Evolutionary conservation across 352 stramenopile genomes (phyloP), one percentile per base, ranked within the genome.

Genomic region (Globisporangium uncinulatum): DNA sequence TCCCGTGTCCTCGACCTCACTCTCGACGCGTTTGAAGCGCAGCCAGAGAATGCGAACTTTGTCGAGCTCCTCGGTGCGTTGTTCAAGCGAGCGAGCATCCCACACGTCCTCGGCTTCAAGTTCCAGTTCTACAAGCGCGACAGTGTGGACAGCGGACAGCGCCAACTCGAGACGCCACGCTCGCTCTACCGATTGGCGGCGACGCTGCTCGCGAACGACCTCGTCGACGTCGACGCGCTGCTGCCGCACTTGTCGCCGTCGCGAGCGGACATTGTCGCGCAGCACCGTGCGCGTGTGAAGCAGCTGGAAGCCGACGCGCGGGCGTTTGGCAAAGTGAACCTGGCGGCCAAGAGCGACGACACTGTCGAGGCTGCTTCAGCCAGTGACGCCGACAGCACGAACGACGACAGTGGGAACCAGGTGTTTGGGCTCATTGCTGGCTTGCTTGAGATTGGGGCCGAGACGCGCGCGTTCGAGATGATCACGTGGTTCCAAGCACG

Each of bases 1-100:
- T 98, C 98, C 76, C 86, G 96, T 31, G 88, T 97, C 6, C 67
- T 98, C 24, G 95, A 99, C 70, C 70, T 99, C 29, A 71, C 90
- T 15, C 72, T 98, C 8, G 92, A 98, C 59, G 86, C 83, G 6
- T 92, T 98, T 56, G 96, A 98, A 71, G 87, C 82, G 65, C 79
- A 95, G 57, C 72, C 94, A 17, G 66, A 71, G 3, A 94, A 95
- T 61, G 70, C 83, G n/a, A 75, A 66, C 48, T 94, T 93, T 57
- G 69, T 76, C 0, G 71, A 86, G 13, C 59, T 96, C 37, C 60
- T 97, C 2, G 61, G 59, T 0, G 63, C 73, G 21, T 96, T 96
- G 24, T 29, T 29, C 63, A 92, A 90, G 54, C 69, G 68, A 4
- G 79, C 86, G 32, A 86, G 71, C 51, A 70, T 98, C 32, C 84